Conservation (phyloP, 1,139 yeast genomes). For the Scheffersomyces stambukii region DNA sequence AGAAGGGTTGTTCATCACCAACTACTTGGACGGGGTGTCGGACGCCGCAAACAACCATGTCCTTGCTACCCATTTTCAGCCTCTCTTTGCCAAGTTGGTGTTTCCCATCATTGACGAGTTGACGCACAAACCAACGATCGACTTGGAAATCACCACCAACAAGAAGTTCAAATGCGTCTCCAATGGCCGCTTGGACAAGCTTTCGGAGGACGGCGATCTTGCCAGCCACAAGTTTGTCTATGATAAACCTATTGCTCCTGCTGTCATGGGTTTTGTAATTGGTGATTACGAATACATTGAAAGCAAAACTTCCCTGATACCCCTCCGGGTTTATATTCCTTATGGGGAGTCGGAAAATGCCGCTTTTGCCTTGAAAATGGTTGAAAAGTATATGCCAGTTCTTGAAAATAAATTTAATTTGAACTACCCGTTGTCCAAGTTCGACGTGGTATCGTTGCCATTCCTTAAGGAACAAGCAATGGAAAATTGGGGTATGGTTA, state of each 20-base stretch:
- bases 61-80: conserved; percentile 69
- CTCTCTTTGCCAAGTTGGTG: conserved; percentile 54
- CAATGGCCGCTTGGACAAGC: conserved; percentile 31
- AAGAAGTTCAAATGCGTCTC: conserved; percentile 46
- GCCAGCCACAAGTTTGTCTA: conserved; percentile 37
- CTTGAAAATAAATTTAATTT: conserved; percentile 36
- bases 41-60: conserved; percentile 45
- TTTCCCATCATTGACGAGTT: conserved; percentile 69
- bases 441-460: conserved; percentile 66
- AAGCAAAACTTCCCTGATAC: conserved; percentile 13
- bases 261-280: conserved; percentile 61
- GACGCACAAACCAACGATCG: conserved; percentile 46
- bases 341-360: conserved; percentile 48
- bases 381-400: conserved; percentile 45
- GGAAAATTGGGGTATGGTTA: conserved; percentile 73
- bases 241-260: conserved; percentile 57
- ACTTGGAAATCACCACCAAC: conserved; percentile 44
- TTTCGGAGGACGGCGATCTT: conserved; percentile 17
- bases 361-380: conserved; percentile 38
- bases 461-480: conserved; percentile 72
- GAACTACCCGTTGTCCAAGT: conserved; percentile 53
- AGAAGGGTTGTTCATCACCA: conserved; percentile 64
- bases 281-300: conserved; percentile 60
- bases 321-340: conserved; percentile 47
- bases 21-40: conserved; percentile 47